Evolutionary conservation across 164 flowering plant species (phyloP).

Genomic region (grape (Vitis vinifera)): DNA sequence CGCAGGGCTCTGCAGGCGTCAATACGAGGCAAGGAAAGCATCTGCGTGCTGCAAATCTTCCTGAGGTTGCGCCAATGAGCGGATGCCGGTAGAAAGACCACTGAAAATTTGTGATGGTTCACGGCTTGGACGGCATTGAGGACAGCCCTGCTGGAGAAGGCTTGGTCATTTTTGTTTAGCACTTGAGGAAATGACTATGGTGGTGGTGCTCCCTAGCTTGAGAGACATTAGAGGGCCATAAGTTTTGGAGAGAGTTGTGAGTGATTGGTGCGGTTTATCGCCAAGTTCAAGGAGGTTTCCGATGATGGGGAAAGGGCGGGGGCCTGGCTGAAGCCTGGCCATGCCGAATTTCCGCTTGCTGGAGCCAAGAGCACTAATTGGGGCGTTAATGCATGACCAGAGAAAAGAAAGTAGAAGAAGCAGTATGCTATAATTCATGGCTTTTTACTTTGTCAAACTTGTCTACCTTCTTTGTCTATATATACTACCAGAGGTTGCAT

Average conservation of each 20-base stretch:
- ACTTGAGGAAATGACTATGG: constrained; percentile 15
- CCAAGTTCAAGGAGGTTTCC: constrained; percentile 23
- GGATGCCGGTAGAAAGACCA: constrained; percentile 17
- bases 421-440: too few relatives aligned
- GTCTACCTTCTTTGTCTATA: too few relatives aligned
- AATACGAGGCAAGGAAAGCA: constrained; percentile 20
- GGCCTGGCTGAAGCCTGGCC: constrained; percentile 22
- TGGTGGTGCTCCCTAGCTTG: constrained; percentile 7
- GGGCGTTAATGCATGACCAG: too few relatives aligned
- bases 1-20: constrained; percentile 25
- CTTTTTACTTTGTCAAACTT: too few relatives aligned
- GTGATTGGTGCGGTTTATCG: constrained; percentile 13
- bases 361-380: too few relatives aligned
- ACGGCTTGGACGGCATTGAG: constrained; percentile 19
- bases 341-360: too few relatives aligned
- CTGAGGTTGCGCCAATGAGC: constrained; percentile 19
- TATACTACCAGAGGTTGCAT: too few relatives aligned
- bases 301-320: constrained; percentile 12
- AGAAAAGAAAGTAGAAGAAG: too few relatives aligned
- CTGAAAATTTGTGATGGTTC: constrained; percentile 21
- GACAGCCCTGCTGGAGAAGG: constrained; percentile 16
- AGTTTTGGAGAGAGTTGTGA: constrained; percentile 11
- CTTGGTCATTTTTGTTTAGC: constrained; percentile 25
- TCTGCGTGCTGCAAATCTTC: constrained; percentile 11
- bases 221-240: constrained; percentile 24